Evolutionary conservation across 495 filamentous ascomycete genomes (phyloP), one percentile per base, ranked within the genome.

Genomic region (Usnea hakonensis): DNA sequence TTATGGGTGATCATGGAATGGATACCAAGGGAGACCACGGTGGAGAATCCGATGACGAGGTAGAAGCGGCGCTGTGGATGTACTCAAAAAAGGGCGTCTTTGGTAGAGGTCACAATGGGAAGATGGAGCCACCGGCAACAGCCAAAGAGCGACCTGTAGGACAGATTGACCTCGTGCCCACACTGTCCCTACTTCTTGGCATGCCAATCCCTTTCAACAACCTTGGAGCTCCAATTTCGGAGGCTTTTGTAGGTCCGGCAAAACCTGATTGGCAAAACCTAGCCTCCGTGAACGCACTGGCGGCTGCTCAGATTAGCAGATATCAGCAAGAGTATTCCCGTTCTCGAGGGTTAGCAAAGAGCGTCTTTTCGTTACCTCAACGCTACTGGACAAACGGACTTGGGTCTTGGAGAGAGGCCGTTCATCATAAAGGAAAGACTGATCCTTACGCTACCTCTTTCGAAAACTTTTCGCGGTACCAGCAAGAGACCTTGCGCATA

Each of bases 1-100:
- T 97, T 19, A 96, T 98, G 90, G 94, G 94, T 13, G 94, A 98
- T 72, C 94, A 98, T 72, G 94, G 94, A 11, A 98, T 98, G 94
- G 94, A 98, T 74, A 77, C 81, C 30, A 98, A 98, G 75, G 94
- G 94, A 9, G 94, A 98, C 68, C 94, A 98, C 69, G 94, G 94
- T 46, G 94, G 94, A 50, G 94, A 98, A 74, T 96, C 91, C 16
- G 87, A 95, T 68, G 91, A 95, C 48, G 94, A 98, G 69, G 83
- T 98, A 33, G 84, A 97, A 73, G 91, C 94, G 62, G 94, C 95
- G 2, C 70, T 98, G 55, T 98, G 95, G 94, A 93, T 98, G 91
- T 98, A 97, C 70, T 96, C 95, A 6, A 92, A 89, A 69, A 85
- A 82, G 57, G 79, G 80, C 2, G 71, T 89, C 5, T 98, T 97